Conservation (phyloP, 768 basidiomycete genomes). For the Leccinum variicolor region DNA sequence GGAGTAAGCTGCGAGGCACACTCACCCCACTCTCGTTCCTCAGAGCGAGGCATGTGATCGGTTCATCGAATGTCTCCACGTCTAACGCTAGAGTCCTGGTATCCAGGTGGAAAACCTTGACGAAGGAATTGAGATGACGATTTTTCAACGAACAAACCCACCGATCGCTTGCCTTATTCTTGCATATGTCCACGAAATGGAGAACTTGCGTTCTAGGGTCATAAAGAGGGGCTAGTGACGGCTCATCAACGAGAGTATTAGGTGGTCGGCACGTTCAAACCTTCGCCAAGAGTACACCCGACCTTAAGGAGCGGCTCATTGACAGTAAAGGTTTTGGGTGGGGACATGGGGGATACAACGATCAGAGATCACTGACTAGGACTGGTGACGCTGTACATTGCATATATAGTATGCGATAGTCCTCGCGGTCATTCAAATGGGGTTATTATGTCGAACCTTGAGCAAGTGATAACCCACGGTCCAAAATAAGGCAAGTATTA, state of each 20-base stretch:
- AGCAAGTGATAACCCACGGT: slow-evolving; percentile 5
- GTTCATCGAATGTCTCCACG: slow-evolving; percentile 49
- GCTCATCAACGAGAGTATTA: not conserved
- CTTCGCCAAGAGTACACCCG: slow-evolving; percentile 62
- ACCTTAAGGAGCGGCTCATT: slow-evolving; percentile 46
- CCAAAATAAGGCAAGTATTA: not conserved
- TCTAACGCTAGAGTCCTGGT: slow-evolving; percentile 37
- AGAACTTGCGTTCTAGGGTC: slow-evolving; percentile 49
- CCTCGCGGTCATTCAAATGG: slow-evolving; percentile 5
- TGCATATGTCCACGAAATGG: slow-evolving; percentile 65
- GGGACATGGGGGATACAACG: slow-evolving; percentile 8
- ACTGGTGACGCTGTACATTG: not conserved
- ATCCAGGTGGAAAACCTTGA: slow-evolving; percentile 36
- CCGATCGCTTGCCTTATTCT: slow-evolving; percentile 15
- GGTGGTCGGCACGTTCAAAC: slow-evolving; percentile 28
- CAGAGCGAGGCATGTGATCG: slow-evolving; percentile 57
- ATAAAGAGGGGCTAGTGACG: slow-evolving; percentile 54
- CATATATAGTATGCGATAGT: slow-evolving; percentile 9
- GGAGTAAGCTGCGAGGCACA: not conserved
- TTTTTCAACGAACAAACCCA: not conserved
- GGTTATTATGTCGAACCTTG: slow-evolving; percentile 4
- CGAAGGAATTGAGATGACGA: not conserved
- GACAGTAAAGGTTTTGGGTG: slow-evolving; percentile 18
- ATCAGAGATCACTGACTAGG: not conserved
- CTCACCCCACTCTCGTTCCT: slow-evolving; percentile 34